Evolutionary conservation across 2,329 filamentous ascomycete genomes (phyloP).

Genomic region (Cladosporium phlei): DNA sequence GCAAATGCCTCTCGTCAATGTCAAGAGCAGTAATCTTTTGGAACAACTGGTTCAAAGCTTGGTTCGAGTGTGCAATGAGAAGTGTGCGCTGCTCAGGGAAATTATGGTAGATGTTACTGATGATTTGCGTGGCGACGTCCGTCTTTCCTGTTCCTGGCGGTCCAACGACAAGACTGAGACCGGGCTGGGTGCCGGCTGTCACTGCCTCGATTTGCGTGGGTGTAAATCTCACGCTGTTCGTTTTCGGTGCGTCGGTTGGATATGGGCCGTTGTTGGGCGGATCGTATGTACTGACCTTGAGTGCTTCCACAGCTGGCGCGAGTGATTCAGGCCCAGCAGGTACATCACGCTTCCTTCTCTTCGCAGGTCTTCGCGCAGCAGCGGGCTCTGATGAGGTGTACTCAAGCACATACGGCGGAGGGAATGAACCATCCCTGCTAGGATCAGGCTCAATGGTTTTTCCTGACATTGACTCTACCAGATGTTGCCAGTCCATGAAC

Average conservation of each 20-base stretch:
- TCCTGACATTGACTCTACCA: constrained; percentile 83
- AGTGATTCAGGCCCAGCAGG: constrained; percentile 61
- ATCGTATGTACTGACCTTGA: constrained; percentile 86
- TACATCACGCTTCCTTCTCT: constrained; percentile 79
- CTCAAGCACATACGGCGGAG: constrained; percentile 82
- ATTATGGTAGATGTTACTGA: constrained; percentile 98
- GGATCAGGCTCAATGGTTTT: constrained; percentile 77
- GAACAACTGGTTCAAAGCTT: constrained; percentile 94
- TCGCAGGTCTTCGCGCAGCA: constrained; percentile 56
- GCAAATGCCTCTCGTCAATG: constrained; percentile 89
- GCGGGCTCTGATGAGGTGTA: constrained; percentile 45
- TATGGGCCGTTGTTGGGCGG: constrained; percentile 87
- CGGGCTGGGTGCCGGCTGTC: constrained; percentile 87
- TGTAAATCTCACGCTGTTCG: constrained; percentile 83
- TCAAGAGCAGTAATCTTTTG: constrained; percentile 95
- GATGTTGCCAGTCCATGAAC: constrained; percentile 91
- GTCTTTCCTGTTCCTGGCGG: constrained; percentile 97
- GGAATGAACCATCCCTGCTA: constrained; percentile 67
- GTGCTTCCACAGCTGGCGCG: constrained; percentile 53
- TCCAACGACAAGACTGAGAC: constrained; percentile 87
- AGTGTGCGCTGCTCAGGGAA: constrained; percentile 89
- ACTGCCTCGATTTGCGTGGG: constrained; percentile 89
- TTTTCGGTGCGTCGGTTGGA: constrained; percentile 72
- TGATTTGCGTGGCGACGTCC: constrained; percentile 97
- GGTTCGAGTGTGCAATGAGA: constrained; percentile 93